Evolutionary conservation across 2,329 filamentous ascomycete genomes (phyloP), one percentile per base, ranked within the genome.

Genomic region (Lachnellula hyalina): DNA sequence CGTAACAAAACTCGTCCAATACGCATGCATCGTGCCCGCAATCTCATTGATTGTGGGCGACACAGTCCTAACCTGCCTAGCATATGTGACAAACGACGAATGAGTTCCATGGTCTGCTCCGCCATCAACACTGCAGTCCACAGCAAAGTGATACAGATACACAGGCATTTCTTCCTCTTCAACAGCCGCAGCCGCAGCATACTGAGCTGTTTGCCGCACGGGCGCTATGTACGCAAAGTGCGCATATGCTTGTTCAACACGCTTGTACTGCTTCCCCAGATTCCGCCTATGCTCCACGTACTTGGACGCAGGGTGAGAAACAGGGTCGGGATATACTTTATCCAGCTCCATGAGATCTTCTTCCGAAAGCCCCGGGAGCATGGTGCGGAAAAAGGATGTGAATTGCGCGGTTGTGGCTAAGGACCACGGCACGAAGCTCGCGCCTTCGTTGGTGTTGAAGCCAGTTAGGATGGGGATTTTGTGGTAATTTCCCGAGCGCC

Each of bases 361-460:
- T 0, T 69, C 57, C 3, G 74, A 73, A 14, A 89, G 71, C 2
- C 74, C 72, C 0, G 86, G 86, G 12, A 90, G 76, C 9, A 90
- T 76, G 0, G 70, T 73, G 0, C 70, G 67, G 74, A 88, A 89
- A 68, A 89, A 88, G 2, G 67, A 56, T 3, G 74, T 74, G 66
- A 89, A 86, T 11, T 84, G 75, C 0, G 67, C 70, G 11, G 77
- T 71, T 2, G 72, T 73, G 14, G 74, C 70, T 51, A 79, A 74
- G 6, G 67, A 62, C 14, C 72, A 68, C 0, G 84, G 79, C 0
- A 89, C 79, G 65, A 89, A 90, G 38, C 75, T 68, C 0, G 82
- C 77, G 15, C 86, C 87, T 68, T 90, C 87, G 63, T 89, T 84
- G 40, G 82, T 80, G 69, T 84, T 85, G 73, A 84, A 90, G 7